Evolutionary conservation across 73 alveolate species (phyloP), one percentile per base, ranked within the genome.

Genomic region (Blepharisma stoltei): DNA sequence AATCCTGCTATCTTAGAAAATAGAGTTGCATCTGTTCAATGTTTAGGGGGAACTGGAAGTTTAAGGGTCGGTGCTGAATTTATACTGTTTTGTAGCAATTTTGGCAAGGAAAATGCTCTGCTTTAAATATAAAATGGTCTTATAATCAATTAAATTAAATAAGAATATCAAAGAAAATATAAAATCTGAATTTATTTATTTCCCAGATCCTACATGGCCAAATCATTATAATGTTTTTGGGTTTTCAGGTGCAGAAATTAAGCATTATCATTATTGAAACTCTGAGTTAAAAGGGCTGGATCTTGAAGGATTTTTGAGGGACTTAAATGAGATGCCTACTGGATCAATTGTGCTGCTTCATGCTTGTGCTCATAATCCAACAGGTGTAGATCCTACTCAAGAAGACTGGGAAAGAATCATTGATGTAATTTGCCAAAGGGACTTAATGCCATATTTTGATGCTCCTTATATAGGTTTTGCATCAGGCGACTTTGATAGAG

Each of bases 401-500:
- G 94, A 82, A 6, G 89, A 95, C 78, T 95, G 99, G 99, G 76
- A 82, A 71, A 76, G 89, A 83, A 78, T 95, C 45, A 50, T 81
- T 25, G 93, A 93, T 54, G 82, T 93, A 6, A 81, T 89, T 46
- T 82, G 77, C 79, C 81, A 89, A 69, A 89, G 85, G 87, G 77
- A 85, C 44, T 88, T 88, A 80, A 65, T 89, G 41, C 93, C 94
- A 20, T 79, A 88, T 77, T 89, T 95, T 85, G 99, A 95, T 81
- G 80, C 94, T 84, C 98, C 99, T 41, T 95, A 95, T 78, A 90
- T 93, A 90, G 99, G 98, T 21, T 95, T 93, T 60, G 98, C 98
- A 46, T 55, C 97, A 41, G 99, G 98, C 45, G 98, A 93, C 77
- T 70, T 80, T n/a, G 87, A 93, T 38, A 88, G 83, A 69, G 99